Evolutionary conservation across 1,284 basidiomycete species (phyloP), one percentile per base, ranked within the genome.

Genomic region (Chalciporus sp.): DNA sequence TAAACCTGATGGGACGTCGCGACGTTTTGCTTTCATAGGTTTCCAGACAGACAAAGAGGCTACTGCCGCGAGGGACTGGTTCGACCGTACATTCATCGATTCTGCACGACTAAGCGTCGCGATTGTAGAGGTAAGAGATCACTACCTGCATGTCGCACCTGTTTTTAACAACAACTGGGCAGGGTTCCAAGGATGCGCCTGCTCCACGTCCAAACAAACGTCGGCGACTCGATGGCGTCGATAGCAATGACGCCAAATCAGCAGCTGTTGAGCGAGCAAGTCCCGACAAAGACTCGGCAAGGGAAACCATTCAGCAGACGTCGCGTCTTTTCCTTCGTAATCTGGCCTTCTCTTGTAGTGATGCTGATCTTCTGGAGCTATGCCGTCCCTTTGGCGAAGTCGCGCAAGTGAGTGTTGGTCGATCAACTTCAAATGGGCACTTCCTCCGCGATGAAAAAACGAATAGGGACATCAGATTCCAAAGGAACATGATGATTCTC

Each of bases 1-100:
- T 28, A 92, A 91, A 66, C 75, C 76, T 0, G 80, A 94, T 66
- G 94, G 94, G 1, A 88, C 85, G 1, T 89, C 90, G 3, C 81
- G 96, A 5, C 80, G 92, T 33, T 96, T 99, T 67, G 96, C 90
- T 0, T 99, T 98, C 68, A 81, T 98, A 7, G 96, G 96, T 0
- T 98, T 87, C 78, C 93, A 91, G 71, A 84, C 85, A 0, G 81
- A 89, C 35, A 77, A 81, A 11, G 92, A 98, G 60, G 96, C 96
- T 0, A 58, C 74, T 11, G 80, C 80, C 14, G 94, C 92, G 0
- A 83, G 83, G 68, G 81, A 87, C 43, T 98, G 91, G 87, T 97
- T 94, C 64, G 84, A 97, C 69, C 81, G 83, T 31, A 93, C 90
- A 0, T 98, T 88, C 70, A 76, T 94, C 47, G 87, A 88, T 55